phyloP scores from a whole-genome alignment of 2,329 filamentous ascomycete species.

The Daldinia sp. region DNA sequence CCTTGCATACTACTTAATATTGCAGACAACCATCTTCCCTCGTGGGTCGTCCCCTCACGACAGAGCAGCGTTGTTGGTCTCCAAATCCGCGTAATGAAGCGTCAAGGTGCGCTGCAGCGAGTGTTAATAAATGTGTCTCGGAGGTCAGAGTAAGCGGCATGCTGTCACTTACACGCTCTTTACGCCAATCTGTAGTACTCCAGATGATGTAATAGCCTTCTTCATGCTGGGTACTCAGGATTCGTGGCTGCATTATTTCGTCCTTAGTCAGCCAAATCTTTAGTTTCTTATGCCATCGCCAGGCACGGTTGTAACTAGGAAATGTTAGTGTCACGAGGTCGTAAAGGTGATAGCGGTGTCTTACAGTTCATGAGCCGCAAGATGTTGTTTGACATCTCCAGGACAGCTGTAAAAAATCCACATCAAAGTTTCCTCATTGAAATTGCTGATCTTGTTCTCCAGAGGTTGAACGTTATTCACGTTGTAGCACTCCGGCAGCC shows the following conservation, averaged over 20 bases:
- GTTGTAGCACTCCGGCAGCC: conserved; percentile 71
- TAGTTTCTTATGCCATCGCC: conserved; percentile 74
- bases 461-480: conserved; percentile 72
- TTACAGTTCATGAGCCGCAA: conserved; percentile 70
- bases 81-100: conserved; percentile 68
- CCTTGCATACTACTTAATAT: conserved; percentile 28
- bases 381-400: conserved; percentile 67
- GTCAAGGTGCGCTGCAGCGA: conserved; percentile 63
- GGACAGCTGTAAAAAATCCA: conserved; percentile 76
- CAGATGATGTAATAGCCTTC: conserved; percentile 73
- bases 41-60: conserved; percentile 28
- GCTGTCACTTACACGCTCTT: conserved; percentile 63
- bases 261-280: conserved; percentile 74
- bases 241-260: conserved; percentile 69
- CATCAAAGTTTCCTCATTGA: conserved; percentile 74
- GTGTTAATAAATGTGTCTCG: neutral
- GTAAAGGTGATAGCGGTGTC: conserved; percentile 37
- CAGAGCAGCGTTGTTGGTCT: conserved; percentile 50
- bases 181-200: conserved; percentile 68
- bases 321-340: conserved; percentile 24
- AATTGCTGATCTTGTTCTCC: conserved; percentile 70
- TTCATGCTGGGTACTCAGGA: conserved; percentile 66
- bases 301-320: conserved; percentile 67
- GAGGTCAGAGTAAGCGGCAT: neutral
- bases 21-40: conserved; percentile 11